Conservation (phyloP, 352 stramenopile genomes). For the Phytophthora podocarpi region DNA sequence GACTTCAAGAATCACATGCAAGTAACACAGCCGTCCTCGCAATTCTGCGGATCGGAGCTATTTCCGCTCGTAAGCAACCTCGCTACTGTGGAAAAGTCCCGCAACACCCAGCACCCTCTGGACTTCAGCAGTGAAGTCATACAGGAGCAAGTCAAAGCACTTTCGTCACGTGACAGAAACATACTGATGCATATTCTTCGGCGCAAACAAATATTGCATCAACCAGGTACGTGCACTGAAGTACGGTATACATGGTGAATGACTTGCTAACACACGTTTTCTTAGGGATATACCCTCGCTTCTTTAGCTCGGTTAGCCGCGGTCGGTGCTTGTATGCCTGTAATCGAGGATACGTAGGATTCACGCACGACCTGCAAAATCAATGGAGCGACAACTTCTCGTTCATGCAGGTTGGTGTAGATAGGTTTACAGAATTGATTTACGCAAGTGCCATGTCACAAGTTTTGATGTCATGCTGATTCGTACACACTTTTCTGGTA, state of each 20-base stretch:
- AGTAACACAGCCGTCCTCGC: constrained; percentile 30
- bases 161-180: constrained; percentile 39
- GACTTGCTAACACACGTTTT: constrained; percentile 6
- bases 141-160: constrained; percentile 44
- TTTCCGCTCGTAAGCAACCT: constrained; percentile 57
- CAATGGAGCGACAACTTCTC: constrained; percentile 69
- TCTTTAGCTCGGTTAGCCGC: constrained; percentile 53
- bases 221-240: constrained; percentile 41
- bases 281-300: constrained; percentile 72
- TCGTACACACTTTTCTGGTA: constrained; percentile 21
- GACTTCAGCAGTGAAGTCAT: constrained; percentile 36
- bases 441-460: not conserved
- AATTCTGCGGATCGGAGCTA: constrained; percentile 51
- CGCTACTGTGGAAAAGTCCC: constrained; percentile 41
- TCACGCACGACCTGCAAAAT: constrained; percentile 77
- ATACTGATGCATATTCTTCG: constrained; percentile 83
- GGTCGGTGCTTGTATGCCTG: constrained; percentile 69
- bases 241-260: not conserved
- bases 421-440: not conserved
- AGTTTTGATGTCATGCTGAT: not conserved
- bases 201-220: constrained; percentile 73
- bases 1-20: constrained; percentile 73
- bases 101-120: constrained; percentile 22
- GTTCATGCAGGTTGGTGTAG: constrained; percentile 63
- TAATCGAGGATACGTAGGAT: constrained; percentile 61